These are phyloP conservation scores for Leccinellum rugosiceps DNA, from an alignment of 768 basidiomycete genomes.

Conservation along the genomic window DNA sequence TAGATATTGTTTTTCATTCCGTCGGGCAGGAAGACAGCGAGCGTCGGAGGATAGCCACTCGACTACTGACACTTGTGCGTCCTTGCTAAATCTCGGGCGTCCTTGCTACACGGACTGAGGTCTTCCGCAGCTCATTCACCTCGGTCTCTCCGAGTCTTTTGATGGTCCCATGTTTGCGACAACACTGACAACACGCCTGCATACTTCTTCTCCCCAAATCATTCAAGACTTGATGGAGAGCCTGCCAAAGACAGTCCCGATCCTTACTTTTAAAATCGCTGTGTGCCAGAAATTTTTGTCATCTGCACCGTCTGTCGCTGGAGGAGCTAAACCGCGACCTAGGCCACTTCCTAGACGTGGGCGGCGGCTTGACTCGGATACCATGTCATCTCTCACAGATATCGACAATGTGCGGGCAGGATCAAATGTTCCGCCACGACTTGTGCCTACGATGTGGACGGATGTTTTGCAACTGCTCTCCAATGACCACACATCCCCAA, in stretches of 20 bases:
- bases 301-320: constrained; percentile 17
- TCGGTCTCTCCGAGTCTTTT: constrained; percentile 36
- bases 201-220: constrained; percentile 27
- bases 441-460: constrained; percentile 18
- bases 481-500: constrained; percentile 9
- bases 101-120: background rate
- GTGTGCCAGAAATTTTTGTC: constrained; percentile 41
- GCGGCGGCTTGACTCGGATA: constrained; percentile 8
- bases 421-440: constrained; percentile 24
- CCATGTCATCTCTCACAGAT: constrained; percentile 4
- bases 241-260: constrained; percentile 34
- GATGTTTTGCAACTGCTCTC: constrained; percentile 30
- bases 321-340: constrained; percentile 26
- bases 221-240: constrained; percentile 36
- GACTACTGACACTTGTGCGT: constrained; percentile 33
- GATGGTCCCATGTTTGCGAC: constrained; percentile 37
- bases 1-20: constrained; percentile 45
- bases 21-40: constrained; percentile 31
- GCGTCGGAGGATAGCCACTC: constrained; percentile 33
- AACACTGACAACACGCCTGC: constrained; percentile 35
- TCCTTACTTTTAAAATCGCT: constrained; percentile 40
- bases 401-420: constrained; percentile 14
- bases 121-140: constrained; percentile 37
- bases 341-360: constrained; percentile 33
- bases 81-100: background rate